phyloP scores from a whole-genome alignment of 129 eudicot genomes.

The Flaveria brownii region DNA sequence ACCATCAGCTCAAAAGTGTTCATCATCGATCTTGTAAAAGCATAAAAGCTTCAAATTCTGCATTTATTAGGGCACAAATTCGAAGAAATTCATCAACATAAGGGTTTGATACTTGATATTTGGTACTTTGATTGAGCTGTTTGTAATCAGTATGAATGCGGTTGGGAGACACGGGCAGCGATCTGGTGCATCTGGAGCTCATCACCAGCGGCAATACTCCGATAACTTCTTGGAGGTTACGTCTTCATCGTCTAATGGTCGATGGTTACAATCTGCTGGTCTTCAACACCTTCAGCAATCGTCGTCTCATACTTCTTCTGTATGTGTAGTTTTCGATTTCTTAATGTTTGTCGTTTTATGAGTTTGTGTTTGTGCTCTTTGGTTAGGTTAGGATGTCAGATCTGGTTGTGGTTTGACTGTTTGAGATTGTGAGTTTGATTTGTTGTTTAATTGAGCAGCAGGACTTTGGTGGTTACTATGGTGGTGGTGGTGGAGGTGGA shows the following conservation, averaged over 20 bases:
- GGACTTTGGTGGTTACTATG: conserved; percentile 91
- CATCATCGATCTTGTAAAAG: background rate
- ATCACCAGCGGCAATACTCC: conserved; percentile 90
- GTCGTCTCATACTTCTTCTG: conserved; percentile 44
- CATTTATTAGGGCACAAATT: conserved; percentile 20
- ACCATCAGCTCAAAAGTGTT: conserved; percentile 23
- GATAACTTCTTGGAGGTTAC: conserved; percentile 65
- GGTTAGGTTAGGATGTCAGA: conserved; percentile 22
- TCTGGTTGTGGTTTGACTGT: conserved; percentile 29
- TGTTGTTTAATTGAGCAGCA: conserved; percentile 31
- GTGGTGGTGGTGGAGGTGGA: conserved; percentile 60
- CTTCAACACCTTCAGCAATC: conserved; percentile 82
- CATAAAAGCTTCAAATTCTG: background rate
- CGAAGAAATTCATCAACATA: background rate
- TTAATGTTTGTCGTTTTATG: background rate
- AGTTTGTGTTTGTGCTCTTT: background rate
- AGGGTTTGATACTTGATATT: conserved; percentile 6
- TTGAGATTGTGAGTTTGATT: conserved; percentile 19
- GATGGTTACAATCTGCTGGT: conserved; percentile 94
- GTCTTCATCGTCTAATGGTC: conserved; percentile 65
- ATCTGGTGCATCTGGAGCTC: conserved; percentile 74
- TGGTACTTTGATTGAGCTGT: no score
- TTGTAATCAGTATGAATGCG: conserved; percentile 53
- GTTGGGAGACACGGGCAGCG: conserved; percentile 70
- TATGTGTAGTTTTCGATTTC: conserved; percentile 38